Conservation (phyloP, 2,329 filamentous ascomycete species). For the Fusarium oxysporum region DNA sequence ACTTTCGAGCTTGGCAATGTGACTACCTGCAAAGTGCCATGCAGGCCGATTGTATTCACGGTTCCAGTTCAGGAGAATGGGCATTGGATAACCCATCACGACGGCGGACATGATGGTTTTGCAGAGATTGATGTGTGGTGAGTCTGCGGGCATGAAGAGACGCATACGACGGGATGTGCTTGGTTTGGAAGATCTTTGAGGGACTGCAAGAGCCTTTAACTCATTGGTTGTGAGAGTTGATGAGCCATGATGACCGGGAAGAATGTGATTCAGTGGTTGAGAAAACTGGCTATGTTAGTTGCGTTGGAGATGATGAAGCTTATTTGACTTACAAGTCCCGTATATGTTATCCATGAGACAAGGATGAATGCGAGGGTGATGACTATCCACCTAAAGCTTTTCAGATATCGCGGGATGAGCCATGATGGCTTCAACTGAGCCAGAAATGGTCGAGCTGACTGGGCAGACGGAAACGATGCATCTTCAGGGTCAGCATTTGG, state of each 20-base stretch:
- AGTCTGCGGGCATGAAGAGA: slow-evolving; percentile 55
- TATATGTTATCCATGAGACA: slow-evolving; percentile 19
- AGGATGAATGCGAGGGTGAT: slow-evolving; percentile 1
- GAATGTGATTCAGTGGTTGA: neutral
- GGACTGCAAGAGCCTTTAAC: slow-evolving; percentile 17
- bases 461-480: slow-evolving; percentile 20
- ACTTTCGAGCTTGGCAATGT: slow-evolving; percentile 54
- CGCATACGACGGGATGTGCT: slow-evolving; percentile 45
- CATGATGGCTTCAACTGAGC: slow-evolving; percentile 1
- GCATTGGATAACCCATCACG: slow-evolving; percentile 53
- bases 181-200: neutral
- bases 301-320: rapidly evolving
- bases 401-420: neutral
- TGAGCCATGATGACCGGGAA: neutral
- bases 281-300: slow-evolving; percentile 27
- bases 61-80: slow-evolving; percentile 53
- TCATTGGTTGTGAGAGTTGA: slow-evolving; percentile 16
- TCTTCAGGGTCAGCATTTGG: slow-evolving; percentile 17
- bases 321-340: neutral
- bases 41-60: slow-evolving; percentile 52
- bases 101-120: slow-evolving; percentile 54
- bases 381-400: slow-evolving; percentile 9
- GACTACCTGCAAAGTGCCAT: slow-evolving; percentile 54
- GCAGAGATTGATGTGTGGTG: slow-evolving; percentile 53
- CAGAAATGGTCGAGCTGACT: slow-evolving; percentile 4